Evolutionary conservation across 2,329 filamentous ascomycete species (phyloP), one percentile per base, ranked within the genome.

Genomic region (Pseudogymnoascus pannorum): DNA sequence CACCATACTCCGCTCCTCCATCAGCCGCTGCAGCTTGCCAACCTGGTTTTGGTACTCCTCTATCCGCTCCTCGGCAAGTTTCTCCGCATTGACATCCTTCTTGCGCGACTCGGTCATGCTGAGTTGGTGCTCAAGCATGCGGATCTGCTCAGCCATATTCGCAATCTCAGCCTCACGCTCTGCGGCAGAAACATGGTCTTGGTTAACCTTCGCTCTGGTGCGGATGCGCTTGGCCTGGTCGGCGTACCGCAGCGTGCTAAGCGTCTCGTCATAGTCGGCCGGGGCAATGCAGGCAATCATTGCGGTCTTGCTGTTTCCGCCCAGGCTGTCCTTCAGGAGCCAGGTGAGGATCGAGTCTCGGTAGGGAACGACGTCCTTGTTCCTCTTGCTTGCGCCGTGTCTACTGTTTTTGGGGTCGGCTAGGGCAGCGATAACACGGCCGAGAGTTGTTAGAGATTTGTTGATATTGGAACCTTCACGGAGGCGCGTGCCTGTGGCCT

Each of bases 211-310:
- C 24, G 94, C 94, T 58, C 91, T 88, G 33, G 92, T 97, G 71
- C 92, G 91, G 77, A 99, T 99, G 61, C 89, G 88, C 79, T 99
- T 99, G 64, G 94, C 94, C 75, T 97, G 93, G 74, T 99, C 93
- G 18, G 94, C 94, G 74, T 99, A 99, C 36, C 94, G 91, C 11
- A 99, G 84, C 1, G 94, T 99, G 2, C 91, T 96, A 1, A 99
- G 82, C 0, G 94, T 99, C 74, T 99, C 94, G 62, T 99, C 94
- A 72, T 99, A 97, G 76, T 99, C 94, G 0, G 90, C 87, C 0
- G 94, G 94, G 4, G 92, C 88, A 68, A 99, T 96, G 73, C 94
- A 97, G 7, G 94, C 94, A 69, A 99, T 97, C 94, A 99, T 99
- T 64, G 94, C 94, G 8, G 94, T 99, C 76, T 97, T 99, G 71